These are phyloP conservation scores for Aegilops umbellulata DNA, from an alignment of 176 grass and related monocot genomes.

Conservation along the genomic window DNA sequence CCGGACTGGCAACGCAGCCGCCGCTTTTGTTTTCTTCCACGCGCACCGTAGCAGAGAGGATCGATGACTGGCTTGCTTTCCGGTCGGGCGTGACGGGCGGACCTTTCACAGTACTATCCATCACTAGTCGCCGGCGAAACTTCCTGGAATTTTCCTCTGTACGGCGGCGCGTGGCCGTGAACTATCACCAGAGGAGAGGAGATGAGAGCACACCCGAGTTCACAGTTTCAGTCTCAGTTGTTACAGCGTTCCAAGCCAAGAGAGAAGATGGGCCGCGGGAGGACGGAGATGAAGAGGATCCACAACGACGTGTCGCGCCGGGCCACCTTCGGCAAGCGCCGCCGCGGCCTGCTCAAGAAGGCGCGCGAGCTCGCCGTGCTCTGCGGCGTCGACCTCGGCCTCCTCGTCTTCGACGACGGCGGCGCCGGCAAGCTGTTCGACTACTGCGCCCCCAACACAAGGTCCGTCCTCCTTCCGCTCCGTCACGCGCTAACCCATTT, in stretches of 20 bases:
- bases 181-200: background rate
- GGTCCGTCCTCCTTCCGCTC: no score
- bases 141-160: background rate
- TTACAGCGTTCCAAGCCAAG: background rate
- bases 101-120: no score
- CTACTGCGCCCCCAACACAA: no score
- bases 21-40: no score
- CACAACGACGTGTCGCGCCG: conserved; percentile 38
- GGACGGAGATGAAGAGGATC: conserved; percentile 35
- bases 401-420: conserved; percentile 39
- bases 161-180: background rate
- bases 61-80: no score
- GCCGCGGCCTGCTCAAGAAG: conserved; percentile 51
- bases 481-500: no score
- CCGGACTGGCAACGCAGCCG: background rate
- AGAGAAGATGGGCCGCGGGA: background rate
- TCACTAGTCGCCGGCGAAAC: background rate
- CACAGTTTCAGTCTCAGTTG: no score
- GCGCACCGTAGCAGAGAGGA: no score
- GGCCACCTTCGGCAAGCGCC: conserved; percentile 50
- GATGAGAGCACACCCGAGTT: no score
- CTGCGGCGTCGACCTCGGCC: conserved; percentile 34
- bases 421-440: background rate
- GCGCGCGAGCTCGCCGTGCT: conserved; percentile 43
- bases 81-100: no score